Conservation (phyloP, 75 land plant species). For the Cryptomeria japonica region DNA sequence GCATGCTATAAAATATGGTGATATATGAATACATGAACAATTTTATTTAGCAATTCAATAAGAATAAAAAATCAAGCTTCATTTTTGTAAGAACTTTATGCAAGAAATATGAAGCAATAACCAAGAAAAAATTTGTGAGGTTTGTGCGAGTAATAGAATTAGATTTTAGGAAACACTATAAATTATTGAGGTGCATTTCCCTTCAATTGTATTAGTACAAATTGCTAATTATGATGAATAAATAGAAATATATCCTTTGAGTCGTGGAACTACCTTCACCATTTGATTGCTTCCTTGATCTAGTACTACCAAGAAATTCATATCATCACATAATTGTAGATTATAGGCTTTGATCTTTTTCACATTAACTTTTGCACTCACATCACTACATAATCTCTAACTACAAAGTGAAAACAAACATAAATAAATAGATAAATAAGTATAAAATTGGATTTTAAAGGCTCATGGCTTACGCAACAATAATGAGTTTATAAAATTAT, state of each 20-base stretch:
- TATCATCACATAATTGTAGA: slow-evolving; percentile 2
- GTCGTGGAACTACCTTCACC: slow-evolving; percentile 32
- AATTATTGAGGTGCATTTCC: slow-evolving; percentile 12
- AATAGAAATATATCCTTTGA: slow-evolving; percentile 29
- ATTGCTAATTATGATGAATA: slow-evolving; percentile 24
- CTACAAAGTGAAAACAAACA: neutral
- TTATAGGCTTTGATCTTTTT: neutral
- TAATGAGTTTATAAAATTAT: too few relatives aligned
- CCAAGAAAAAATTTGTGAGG: neutral
- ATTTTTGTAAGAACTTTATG: neutral
- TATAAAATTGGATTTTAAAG: too few relatives aligned
- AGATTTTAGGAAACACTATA: too few relatives aligned
- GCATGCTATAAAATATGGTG: neutral
- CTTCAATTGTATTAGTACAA: slow-evolving; percentile 31
- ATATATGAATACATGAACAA: neutral
- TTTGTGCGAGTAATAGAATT: neutral
- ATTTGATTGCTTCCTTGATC: slow-evolving; percentile 27
- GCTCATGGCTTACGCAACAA: too few relatives aligned
- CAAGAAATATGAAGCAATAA: neutral
- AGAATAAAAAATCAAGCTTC: neutral
- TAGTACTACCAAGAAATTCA: slow-evolving; percentile 26
- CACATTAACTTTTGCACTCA: neutral
- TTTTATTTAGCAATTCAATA: neutral
- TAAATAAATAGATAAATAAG: neutral
- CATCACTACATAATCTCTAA: neutral